A percentile compares a stretch with the other conserved stretches of the same genome.
These are phyloP conservation scores for Zoysia pacifica DNA, from an alignment of 176 grass and related monocot species.

Conservation along the genomic window DNA sequence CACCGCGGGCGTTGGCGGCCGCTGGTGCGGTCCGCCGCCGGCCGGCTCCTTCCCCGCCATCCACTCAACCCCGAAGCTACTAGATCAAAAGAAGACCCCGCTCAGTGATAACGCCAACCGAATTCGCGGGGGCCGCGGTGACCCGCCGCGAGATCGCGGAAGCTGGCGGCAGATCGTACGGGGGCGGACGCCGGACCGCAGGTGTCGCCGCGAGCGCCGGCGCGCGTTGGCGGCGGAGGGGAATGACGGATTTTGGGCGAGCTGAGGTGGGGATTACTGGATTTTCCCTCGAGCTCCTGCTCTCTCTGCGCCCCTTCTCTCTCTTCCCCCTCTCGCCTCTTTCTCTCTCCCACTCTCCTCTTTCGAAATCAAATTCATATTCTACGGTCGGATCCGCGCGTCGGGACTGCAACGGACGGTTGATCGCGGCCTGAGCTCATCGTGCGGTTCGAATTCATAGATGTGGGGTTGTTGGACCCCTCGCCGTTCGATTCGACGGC, in stretches of 20 bases:
- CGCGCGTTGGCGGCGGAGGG: slow-evolving; percentile 42
- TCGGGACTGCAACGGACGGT: slow-evolving; percentile 43
- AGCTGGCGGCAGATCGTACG: slow-evolving; percentile 24
- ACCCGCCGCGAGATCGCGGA: slow-evolving; percentile 38
- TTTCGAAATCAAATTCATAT: slow-evolving; percentile 99
- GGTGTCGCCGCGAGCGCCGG: slow-evolving; percentile 33
- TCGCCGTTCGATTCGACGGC: slow-evolving; percentile 60
- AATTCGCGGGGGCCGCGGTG: slow-evolving; percentile 31
- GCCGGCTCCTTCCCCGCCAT: slow-evolving; percentile 73
- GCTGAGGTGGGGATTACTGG: slow-evolving; percentile 39
- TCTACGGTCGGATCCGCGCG: slow-evolving; percentile 58
- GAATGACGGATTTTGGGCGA: slow-evolving; percentile 46
- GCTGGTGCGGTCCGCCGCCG: slow-evolving; percentile 34
- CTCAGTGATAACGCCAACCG: slow-evolving; percentile 31
- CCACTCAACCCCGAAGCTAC: slow-evolving; percentile 32
- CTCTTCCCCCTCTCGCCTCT: slow-evolving; percentile 38
- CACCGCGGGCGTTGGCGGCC: slow-evolving; percentile 37
- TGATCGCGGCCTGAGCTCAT: background rate
- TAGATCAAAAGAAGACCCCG: slow-evolving; percentile 40
- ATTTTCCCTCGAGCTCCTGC: slow-evolving; percentile 46
- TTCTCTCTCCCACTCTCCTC: slow-evolving; percentile 74
- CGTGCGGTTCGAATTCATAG: slow-evolving; percentile 84
- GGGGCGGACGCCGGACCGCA: background rate
- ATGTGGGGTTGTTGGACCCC: slow-evolving; percentile 38
- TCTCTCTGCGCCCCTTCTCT: slow-evolving; percentile 24